Conservation (phyloP, 2,329 filamentous ascomycete genomes). For the Penicillium sp. region DNA sequence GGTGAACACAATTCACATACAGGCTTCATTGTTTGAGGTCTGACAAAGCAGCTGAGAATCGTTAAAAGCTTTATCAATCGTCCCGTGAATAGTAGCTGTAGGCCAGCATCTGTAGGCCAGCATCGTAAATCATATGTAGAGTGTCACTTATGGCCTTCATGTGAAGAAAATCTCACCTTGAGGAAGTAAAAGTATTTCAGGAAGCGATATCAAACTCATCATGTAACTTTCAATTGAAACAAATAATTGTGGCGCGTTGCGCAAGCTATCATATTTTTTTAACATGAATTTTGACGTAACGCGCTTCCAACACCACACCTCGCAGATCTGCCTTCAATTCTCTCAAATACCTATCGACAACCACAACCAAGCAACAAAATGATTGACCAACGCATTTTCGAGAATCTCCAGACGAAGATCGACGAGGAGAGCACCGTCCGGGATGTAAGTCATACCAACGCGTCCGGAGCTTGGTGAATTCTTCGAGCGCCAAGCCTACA, state of each 20-base stretch:
- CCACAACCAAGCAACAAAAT: constrained; percentile 41
- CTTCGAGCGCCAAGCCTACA: constrained; percentile 23
- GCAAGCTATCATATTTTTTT: not conserved
- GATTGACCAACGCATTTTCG: constrained; percentile 81
- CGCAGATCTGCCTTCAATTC: constrained; percentile 4
- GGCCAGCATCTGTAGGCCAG: not conserved
- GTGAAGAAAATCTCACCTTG: not conserved
- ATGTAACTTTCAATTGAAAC: not conserved
- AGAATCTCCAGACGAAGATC: constrained; percentile 81
- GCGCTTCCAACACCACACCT: constrained; percentile 6
- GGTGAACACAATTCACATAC: not conserved
- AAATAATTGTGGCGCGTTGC: not conserved
- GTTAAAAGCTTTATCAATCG: not conserved
- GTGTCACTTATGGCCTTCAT: not conserved
- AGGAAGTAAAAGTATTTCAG: not conserved
- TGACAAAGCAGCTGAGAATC: not conserved
- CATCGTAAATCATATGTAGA: not conserved
- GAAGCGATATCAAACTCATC: not conserved
- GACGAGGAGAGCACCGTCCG: constrained; percentile 81
- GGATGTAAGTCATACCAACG: constrained; percentile 54
- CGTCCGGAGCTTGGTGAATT: constrained; percentile 10
- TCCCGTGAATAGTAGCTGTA: not conserved
- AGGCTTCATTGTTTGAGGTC: not conserved
- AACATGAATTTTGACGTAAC: constrained; percentile 17
- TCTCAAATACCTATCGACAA: constrained; percentile 7